Conservation (phyloP, 2,329 filamentous ascomycete genomes). For the Phialophora expanda region DNA sequence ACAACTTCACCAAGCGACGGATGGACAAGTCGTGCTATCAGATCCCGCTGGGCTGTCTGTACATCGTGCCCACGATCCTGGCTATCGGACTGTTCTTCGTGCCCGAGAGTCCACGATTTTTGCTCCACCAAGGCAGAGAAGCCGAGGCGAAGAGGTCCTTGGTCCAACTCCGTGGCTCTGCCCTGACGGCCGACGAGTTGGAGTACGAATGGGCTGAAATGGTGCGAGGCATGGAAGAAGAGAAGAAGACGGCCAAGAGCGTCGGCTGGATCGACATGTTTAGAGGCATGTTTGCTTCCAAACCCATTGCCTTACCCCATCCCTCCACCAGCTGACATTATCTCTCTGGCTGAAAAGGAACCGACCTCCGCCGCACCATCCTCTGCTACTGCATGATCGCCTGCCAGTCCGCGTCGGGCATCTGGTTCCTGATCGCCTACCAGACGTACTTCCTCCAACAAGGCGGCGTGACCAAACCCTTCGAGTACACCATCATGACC, state of each 20-base stretch:
- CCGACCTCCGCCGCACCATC: slow-evolving; percentile 56
- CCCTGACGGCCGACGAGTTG: slow-evolving; percentile 20
- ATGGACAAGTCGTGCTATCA: slow-evolving; percentile 43
- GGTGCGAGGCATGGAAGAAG: slow-evolving; percentile 31
- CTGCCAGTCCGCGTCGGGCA: slow-evolving; percentile 53
- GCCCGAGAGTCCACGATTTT: slow-evolving; percentile 42
- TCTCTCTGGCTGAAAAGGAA: slow-evolving; percentile 42
- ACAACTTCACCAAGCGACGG: slow-evolving; percentile 41
- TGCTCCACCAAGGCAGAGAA: slow-evolving; percentile 39
- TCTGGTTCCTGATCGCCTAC: slow-evolving; percentile 60
- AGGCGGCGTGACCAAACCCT: slow-evolving; percentile 52
- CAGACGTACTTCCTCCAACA: slow-evolving; percentile 52
- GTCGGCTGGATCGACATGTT: slow-evolving; percentile 34
- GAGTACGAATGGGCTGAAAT: slow-evolving; percentile 36
- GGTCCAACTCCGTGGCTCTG: slow-evolving; percentile 17
- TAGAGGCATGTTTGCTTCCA: slow-evolving; percentile 18
- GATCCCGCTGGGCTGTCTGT: slow-evolving; percentile 39
- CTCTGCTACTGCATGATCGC: slow-evolving; percentile 58
- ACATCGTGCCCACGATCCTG: slow-evolving; percentile 40
- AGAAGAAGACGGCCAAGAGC: slow-evolving; percentile 30
- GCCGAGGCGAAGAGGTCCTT: slow-evolving; percentile 20
- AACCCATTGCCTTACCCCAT: too few species aligned
- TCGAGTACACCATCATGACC: slow-evolving; percentile 58
- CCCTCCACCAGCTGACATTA: slow-evolving; percentile 1
- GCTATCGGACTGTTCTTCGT: slow-evolving; percentile 40